Percentiles rank a stretch among this genome's conserved stretches.
Conservation (phyloP, 2,329 filamentous ascomycete genomes). For the Colletotrichum lindemuthianum region DNA sequence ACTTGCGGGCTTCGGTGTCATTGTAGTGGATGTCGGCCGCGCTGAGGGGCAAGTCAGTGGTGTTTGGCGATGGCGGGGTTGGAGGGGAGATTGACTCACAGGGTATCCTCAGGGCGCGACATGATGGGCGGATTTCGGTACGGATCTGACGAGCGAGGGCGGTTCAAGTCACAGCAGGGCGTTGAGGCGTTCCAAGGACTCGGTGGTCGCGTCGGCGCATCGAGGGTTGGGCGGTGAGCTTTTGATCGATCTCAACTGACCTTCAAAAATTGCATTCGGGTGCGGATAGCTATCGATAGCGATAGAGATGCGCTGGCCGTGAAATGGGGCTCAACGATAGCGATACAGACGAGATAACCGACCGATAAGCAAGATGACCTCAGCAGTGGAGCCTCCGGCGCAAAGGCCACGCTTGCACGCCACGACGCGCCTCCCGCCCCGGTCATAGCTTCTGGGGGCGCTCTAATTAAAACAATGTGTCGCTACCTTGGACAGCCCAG, state of each 20-base stretch:
- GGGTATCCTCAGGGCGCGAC: conserved; percentile 96
- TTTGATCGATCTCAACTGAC: conserved; percentile 25
- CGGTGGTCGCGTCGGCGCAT: conserved; percentile 25
- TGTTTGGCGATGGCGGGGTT: conserved; percentile 31
- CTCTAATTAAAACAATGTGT: conserved; percentile 17
- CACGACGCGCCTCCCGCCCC: conserved; percentile 20
- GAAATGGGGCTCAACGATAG: conserved; percentile 11
- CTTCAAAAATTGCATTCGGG: conserved; percentile 31
- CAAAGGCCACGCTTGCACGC: conserved; percentile 34
- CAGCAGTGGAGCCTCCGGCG: conserved; percentile 22
- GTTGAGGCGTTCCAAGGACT: background rate
- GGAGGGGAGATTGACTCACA: conserved; percentile 64
- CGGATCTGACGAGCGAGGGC: background rate
- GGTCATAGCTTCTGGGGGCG: conserved; percentile 11
- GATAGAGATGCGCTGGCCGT: background rate
- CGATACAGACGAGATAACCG: background rate
- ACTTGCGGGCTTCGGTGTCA: conserved; percentile 94
- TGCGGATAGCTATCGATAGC: conserved; percentile 32
- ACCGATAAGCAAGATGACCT: conserved; percentile 16
- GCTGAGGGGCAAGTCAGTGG: conserved; percentile 54
- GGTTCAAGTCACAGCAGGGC: background rate
- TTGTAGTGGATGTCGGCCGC: conserved; percentile 98
- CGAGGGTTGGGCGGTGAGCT: conserved; percentile 25
- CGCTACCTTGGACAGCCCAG: background rate
- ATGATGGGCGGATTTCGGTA: conserved; percentile 62